Evolutionary conservation across 495 filamentous ascomycete genomes (phyloP).

Genomic region (Clavariopsis aquatica): DNA sequence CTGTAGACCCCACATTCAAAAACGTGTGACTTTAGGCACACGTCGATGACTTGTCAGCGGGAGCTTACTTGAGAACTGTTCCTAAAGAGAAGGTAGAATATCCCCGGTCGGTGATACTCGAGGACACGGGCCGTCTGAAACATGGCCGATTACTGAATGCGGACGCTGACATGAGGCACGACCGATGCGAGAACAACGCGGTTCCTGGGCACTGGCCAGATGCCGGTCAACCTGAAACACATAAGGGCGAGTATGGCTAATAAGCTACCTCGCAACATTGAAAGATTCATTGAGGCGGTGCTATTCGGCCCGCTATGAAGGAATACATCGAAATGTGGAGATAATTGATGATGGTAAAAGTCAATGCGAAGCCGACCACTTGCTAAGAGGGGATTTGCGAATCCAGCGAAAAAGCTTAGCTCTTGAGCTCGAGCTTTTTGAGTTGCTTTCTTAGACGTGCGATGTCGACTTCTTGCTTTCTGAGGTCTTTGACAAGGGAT

Average conservation of each 20-base stretch:
- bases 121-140: slow-evolving; percentile 11
- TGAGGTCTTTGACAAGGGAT: slow-evolving; percentile 39
- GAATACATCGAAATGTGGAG: background rate
- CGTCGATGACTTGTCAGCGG: background rate
- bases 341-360: background rate
- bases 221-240: background rate
- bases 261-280: background rate
- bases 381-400: background rate
- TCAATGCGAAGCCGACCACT: background rate
- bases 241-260: background rate
- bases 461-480: slow-evolving; percentile 42
- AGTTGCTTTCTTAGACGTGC: slow-evolving; percentile 41
- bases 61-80: background rate
- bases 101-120: background rate
- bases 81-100: slow-evolving; percentile 1
- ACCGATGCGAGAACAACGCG: slow-evolving; percentile 3
- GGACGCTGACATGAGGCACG: slow-evolving; percentile 15
- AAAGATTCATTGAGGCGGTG: slow-evolving; percentile 1
- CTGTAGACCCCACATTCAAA: background rate
- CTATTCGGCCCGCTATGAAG: background rate
- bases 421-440: slow-evolving; percentile 29
- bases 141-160: background rate
- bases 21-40: background rate
- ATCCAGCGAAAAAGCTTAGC: background rate
- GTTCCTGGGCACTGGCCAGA: slow-evolving; percentile 3